Conservation (phyloP, 139 green algal species). For the Nannochloris sp. region DNA sequence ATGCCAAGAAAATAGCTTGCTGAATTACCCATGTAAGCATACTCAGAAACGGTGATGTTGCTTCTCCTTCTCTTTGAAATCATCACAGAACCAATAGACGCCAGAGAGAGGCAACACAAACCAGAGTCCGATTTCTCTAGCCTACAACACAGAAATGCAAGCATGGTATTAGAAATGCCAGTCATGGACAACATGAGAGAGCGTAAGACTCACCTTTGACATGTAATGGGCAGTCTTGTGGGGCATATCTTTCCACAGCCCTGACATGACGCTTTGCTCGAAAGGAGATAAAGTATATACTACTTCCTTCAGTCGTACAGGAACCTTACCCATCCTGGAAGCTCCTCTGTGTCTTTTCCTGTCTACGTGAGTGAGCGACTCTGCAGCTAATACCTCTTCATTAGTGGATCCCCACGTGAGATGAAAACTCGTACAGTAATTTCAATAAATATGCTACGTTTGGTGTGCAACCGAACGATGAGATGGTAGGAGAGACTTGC, state of each 20-base stretch:
- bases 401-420: no score
- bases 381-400: no score
- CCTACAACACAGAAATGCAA: conserved; percentile 7
- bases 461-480: no score
- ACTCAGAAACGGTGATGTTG: conserved; percentile 53
- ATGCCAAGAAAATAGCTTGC: conserved; percentile 12
- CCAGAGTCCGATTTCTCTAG: conserved; percentile 18
- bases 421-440: no score
- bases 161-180: no score
- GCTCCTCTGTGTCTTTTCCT: no score
- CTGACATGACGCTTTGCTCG: conserved; percentile 62
- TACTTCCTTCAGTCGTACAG: conserved; percentile 70
- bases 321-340: conserved; percentile 35
- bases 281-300: conserved; percentile 83
- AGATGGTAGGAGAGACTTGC: no score
- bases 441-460: no score
- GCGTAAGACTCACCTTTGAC: conserved; percentile 4
- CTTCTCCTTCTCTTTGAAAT: conserved; percentile 73
- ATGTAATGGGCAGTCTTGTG: conserved; percentile 40
- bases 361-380: no score
- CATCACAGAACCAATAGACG: conserved; percentile 11
- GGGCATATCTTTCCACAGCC: conserved; percentile 62
- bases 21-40: conserved; percentile 1
- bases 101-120: conserved; percentile 15
- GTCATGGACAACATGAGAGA: no score